These are phyloP conservation scores for Fraxinus paxiana DNA, from an alignment of 305 asterid species.

Conservation along the genomic window DNA sequence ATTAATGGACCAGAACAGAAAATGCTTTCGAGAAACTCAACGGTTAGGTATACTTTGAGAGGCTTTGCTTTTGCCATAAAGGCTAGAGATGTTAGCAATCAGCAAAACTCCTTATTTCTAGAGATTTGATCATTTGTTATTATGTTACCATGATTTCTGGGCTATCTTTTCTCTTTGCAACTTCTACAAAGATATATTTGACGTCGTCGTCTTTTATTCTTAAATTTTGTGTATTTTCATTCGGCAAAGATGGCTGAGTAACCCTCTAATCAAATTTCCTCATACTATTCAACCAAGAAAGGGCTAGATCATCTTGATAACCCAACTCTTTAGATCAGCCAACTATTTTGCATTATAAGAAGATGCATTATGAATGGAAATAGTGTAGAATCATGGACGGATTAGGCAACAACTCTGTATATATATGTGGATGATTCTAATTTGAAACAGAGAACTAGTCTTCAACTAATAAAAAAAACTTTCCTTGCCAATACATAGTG, in stretches of 20 bases:
- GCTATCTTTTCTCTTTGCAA: not conserved
- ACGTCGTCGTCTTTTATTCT: not conserved
- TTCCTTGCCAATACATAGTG: not conserved
- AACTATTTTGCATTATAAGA: not conserved
- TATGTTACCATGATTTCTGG: not conserved
- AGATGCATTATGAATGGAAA: not conserved
- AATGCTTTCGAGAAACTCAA: not conserved
- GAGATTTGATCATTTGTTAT: not conserved
- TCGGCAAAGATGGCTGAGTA: not conserved
- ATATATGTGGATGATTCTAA: not conserved
- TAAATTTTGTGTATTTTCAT: not conserved
- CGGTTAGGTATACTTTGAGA: not conserved
- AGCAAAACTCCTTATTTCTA: not conserved
- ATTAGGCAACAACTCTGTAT: not conserved
- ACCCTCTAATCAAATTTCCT: not conserved
- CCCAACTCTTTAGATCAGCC: not conserved
- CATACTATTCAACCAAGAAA: not conserved
- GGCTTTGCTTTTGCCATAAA: not conserved
- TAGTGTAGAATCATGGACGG: not conserved
- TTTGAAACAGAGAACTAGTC: not conserved
- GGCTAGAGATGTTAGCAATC: not conserved
- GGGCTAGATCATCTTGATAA: not conserved
- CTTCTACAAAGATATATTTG: not conserved
- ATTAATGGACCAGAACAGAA: not conserved
- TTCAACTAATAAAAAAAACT: not conserved